Evolutionary conservation across 202 grass and related monocot genomes (phyloP).

Genomic region (Digitaria exilis): DNA sequence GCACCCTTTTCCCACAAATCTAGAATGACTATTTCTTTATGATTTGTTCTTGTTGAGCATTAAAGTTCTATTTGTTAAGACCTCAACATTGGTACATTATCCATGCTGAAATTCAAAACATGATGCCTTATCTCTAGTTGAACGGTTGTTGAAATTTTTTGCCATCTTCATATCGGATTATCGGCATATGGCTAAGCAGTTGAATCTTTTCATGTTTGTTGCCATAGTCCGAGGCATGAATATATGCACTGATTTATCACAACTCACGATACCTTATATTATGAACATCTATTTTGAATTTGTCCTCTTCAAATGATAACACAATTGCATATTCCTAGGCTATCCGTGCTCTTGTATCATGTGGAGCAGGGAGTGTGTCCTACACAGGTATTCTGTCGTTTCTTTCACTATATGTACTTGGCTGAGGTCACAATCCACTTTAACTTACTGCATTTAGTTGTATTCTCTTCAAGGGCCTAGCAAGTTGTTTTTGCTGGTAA

Average conservation of each 20-base stretch:
- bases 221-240: neutral
- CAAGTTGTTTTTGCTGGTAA: conserved; percentile 86
- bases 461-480: conserved; percentile 61
- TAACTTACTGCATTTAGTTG: conserved; percentile 26
- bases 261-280: neutral
- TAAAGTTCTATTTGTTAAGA: neutral
- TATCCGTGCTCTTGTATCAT: conserved; percentile 80
- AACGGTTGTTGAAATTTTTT: neutral
- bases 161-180: neutral
- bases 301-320: conserved; percentile 16
- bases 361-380: conserved; percentile 81
- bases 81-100: neutral
- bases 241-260: neutral
- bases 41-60: neutral
- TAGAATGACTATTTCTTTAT: conserved; percentile 15
- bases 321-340: conserved; percentile 56
- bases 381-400: conserved; percentile 56
- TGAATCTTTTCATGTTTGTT: neutral
- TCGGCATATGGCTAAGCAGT: neutral
- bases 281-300: conserved; percentile 14
- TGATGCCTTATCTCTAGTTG: neutral
- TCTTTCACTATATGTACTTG: conserved; percentile 32
- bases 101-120: neutral
- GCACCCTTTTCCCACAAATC: neutral
- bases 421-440: conserved; percentile 1